These are phyloP conservation scores for Colletotrichum chlorophyti DNA, from an alignment of 2,329 filamentous ascomycete species.

Conservation along the genomic window DNA sequence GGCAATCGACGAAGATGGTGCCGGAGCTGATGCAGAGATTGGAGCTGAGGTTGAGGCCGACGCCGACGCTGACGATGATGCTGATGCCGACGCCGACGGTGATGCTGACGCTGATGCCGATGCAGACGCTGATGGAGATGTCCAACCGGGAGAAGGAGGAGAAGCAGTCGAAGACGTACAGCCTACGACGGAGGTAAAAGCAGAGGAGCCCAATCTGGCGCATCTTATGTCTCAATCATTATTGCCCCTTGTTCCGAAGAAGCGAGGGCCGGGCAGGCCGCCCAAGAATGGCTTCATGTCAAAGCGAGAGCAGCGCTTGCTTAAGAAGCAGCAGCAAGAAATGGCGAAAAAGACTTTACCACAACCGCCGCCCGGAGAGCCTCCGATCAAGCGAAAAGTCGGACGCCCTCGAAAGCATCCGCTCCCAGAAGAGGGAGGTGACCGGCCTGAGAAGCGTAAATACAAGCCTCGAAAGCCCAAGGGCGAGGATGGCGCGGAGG, in stretches of 20 bases:
- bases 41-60: slow-evolving; percentile 36
- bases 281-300: slow-evolving; percentile 87
- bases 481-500: slow-evolving; percentile 59
- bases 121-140: slow-evolving; percentile 35
- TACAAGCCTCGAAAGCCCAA: slow-evolving; percentile 69
- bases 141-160: slow-evolving; percentile 32
- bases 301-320: slow-evolving; percentile 72
- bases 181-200: slow-evolving; percentile 32
- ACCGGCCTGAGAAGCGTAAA: slow-evolving; percentile 67
- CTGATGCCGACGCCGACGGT: slow-evolving; percentile 37
- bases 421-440: slow-evolving; percentile 59
- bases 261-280: slow-evolving; percentile 79
- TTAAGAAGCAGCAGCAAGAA: slow-evolving; percentile 65
- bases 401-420: slow-evolving; percentile 71
- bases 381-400: slow-evolving; percentile 67
- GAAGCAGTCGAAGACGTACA: slow-evolving; percentile 27
- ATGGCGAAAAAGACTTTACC: slow-evolving; percentile 58
- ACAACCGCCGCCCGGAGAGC: slow-evolving; percentile 53
- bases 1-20: slow-evolving; percentile 45
- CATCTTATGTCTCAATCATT: slow-evolving; percentile 48
- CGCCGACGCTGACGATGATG: slow-evolving; percentile 35
- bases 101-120: slow-evolving; percentile 37
- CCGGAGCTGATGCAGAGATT: slow-evolving; percentile 40
- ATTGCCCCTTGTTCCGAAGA: slow-evolving; percentile 53
- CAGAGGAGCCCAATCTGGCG: slow-evolving; percentile 40